Percentiles rank a stretch among this genome's conserved stretches.
phyloP scores from a whole-genome alignment of 331 rosid species.

The Quercus tomentella region DNA sequence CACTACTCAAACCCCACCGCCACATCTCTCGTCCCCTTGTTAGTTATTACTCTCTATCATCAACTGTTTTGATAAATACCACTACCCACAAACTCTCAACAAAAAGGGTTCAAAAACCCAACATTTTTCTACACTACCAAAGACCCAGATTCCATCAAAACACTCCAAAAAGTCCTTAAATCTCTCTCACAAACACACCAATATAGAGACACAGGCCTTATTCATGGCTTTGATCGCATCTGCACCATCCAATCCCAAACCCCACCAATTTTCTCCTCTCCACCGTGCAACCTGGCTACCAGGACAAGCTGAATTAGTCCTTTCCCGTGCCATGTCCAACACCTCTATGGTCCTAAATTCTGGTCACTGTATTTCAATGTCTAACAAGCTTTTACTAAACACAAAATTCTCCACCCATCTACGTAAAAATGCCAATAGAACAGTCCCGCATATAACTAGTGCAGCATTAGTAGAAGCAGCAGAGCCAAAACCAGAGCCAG shows the following conservation, averaged over 20 bases:
- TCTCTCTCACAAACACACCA: background rate
- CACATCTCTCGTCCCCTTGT: conserved; percentile 44
- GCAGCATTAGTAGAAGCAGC: conserved; percentile 33
- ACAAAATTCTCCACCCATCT: conserved; percentile 26
- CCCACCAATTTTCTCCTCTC: conserved; percentile 29
- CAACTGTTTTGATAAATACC: conserved; percentile 2
- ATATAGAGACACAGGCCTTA: background rate
- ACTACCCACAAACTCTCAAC: background rate
- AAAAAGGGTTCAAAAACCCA: conserved; percentile 5
- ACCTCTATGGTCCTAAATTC: conserved; percentile 22
- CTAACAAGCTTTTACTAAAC: conserved; percentile 17
- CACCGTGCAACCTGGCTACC: conserved; percentile 39
- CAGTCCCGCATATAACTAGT: conserved; percentile 10
- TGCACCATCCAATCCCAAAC: conserved; percentile 42
- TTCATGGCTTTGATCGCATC: conserved; percentile 63
- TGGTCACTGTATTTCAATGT: conserved; percentile 14
- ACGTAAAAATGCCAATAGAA: conserved; percentile 8
- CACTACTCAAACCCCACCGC: conserved; percentile 26
- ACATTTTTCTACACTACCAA: conserved; percentile 20
- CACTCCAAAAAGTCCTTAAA: background rate
- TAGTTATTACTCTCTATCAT: background rate
- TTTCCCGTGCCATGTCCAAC: conserved; percentile 24
- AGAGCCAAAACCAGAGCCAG: conserved; percentile 29
- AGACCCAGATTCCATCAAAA: background rate
- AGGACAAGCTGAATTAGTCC: conserved; percentile 3